Conservation (phyloP, 345 rosid species). For the Eucalyptus tenuipes region DNA sequence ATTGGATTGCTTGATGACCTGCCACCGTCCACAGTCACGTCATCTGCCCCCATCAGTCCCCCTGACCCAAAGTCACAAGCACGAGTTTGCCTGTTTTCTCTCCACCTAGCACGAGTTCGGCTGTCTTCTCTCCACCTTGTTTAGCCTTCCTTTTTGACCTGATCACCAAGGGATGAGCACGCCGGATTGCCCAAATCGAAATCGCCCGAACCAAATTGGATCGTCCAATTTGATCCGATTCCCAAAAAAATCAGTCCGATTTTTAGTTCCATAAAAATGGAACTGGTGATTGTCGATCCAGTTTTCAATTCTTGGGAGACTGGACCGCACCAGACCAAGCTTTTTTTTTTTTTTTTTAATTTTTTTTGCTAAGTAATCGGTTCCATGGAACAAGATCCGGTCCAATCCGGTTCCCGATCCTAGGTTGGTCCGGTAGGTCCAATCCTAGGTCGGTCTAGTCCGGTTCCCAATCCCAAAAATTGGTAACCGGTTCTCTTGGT, state of each 20-base stretch:
- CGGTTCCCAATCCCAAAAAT: too few relatives aligned
- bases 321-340: fast-evolving
- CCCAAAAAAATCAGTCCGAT: too few relatives aligned
- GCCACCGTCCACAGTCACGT: neutral
- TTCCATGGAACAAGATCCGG: fast-evolving
- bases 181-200: fast-evolving
- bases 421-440: too few relatives aligned
- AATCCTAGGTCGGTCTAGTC: too few relatives aligned
- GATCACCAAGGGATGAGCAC: neutral
- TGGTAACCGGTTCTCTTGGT: too few relatives aligned
- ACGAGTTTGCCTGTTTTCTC: neutral
- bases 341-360: too few relatives aligned
- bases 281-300: fast-evolving
- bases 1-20: neutral
- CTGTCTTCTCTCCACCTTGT: neutral
- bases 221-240: too few relatives aligned
- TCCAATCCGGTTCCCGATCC: fast-evolving
- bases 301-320: fast-evolving
- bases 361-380: too few relatives aligned
- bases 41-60: neutral
- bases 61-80: neutral
- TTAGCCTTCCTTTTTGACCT: neutral
- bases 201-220: fast-evolving
- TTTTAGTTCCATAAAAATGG: fast-evolving
- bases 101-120: neutral